Evolutionary conservation across 139 green algal genomes (phyloP).

Genomic region (Chlorella sp.): DNA sequence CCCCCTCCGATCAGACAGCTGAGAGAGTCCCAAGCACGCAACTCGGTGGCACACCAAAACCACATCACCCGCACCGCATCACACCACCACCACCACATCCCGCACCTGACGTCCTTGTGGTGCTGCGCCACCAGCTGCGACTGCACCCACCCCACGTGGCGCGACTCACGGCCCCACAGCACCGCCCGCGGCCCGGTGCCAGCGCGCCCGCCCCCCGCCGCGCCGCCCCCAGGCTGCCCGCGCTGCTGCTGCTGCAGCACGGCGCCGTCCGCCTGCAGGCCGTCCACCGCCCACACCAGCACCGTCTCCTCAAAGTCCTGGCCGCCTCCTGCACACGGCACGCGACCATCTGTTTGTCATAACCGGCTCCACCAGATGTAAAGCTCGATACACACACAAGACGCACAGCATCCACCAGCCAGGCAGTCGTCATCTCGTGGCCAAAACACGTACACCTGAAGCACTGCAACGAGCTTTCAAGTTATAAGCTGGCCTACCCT

Average conservation of each 20-base stretch:
- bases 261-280: constrained; percentile 22
- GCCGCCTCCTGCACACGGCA: neutral
- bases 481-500: neutral
- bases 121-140: neutral
- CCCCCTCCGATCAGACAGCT: too few species aligned
- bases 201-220: neutral
- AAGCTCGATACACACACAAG: neutral
- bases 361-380: neutral
- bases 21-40: too few species aligned
- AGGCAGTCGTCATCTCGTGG: too few species aligned
- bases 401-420: too few species aligned
- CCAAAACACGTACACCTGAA: neutral
- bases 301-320: constrained; percentile 27
- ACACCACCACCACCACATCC: too few species aligned
- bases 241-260: constrained; percentile 43
- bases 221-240: too few species aligned
- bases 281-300: constrained; percentile 55
- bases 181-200: constrained; percentile 21
- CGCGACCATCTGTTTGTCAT: neutral
- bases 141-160: constrained; percentile 17
- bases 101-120: neutral
- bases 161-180: constrained; percentile 38
- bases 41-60: too few species aligned
- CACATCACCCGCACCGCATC: too few species aligned
- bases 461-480: neutral